A percentile compares a stretch with the other conserved stretches of the same genome.
Conservation (phyloP, 139 green algal species). For the Eudorina sp. region DNA sequence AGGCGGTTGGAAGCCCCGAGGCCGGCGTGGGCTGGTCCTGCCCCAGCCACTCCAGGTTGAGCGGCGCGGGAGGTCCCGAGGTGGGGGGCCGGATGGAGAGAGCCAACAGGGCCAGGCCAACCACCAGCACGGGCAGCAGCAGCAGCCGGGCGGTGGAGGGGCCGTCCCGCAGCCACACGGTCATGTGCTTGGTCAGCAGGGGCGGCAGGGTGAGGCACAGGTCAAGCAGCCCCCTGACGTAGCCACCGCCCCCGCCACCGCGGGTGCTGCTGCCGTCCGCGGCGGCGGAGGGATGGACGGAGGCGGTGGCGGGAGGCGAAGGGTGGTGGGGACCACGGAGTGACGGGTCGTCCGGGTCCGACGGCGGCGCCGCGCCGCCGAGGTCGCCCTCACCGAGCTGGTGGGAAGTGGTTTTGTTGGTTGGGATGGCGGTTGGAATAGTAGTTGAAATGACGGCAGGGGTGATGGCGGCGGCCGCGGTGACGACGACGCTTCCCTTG, state of each 20-base stretch:
- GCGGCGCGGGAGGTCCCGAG: slow-evolving; percentile 8
- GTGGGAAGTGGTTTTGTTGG: too few species aligned
- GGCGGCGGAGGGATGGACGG: neutral
- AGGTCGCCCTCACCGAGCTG: too few species aligned
- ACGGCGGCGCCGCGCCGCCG: too few species aligned
- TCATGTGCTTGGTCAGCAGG: neutral
- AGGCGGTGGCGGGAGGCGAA: neutral
- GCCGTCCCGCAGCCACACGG: neutral
- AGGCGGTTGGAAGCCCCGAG: neutral
- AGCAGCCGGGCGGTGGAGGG: neutral
- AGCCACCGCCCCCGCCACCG: neutral
- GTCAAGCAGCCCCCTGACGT: neutral
- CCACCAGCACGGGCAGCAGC: slow-evolving; percentile 34
- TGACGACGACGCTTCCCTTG: neutral
- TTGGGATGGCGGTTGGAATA: neutral
- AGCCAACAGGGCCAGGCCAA: neutral
- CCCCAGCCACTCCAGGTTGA: slow-evolving; percentile 15
- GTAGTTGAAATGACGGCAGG: neutral
- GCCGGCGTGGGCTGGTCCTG: slow-evolving; percentile 1
- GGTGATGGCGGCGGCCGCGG: neutral
- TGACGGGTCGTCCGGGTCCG: neutral
- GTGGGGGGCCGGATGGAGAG: neutral
- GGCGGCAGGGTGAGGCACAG: neutral
- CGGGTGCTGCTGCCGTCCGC: neutral
- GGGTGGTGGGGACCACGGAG: neutral